Conservation (phyloP, 345 rosid species). For the Stellera chamaejasme region DNA sequence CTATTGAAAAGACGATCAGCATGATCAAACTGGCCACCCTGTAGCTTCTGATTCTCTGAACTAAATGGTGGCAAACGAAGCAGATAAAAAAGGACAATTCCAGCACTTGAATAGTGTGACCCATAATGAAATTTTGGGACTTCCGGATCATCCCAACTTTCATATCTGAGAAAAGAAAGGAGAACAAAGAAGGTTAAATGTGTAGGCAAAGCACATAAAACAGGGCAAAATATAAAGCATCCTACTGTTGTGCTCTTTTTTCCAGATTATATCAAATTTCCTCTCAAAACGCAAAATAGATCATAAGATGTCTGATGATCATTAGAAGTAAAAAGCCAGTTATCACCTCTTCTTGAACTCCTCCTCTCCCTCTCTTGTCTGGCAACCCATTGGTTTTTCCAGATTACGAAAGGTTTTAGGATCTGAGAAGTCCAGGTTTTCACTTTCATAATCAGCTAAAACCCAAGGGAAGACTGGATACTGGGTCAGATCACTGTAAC, state of each 20-base stretch:
- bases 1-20: conserved; percentile 93
- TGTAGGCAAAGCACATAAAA: no score
- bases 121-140: conserved; percentile 96
- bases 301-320: no score
- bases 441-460: conserved; percentile 84
- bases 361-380: conserved; percentile 83
- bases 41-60: conserved; percentile 88
- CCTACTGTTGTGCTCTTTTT: not conserved
- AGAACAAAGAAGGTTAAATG: not conserved
- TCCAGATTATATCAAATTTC: no score
- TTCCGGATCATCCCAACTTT: conserved; percentile 97
- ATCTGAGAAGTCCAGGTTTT: conserved; percentile 63
- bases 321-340: not conserved
- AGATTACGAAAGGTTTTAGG: conserved; percentile 77
- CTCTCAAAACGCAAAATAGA: no score
- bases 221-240: conserved; percentile 2
- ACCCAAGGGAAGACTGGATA: conserved; percentile 98
- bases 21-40: conserved; percentile 96
- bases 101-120: conserved; percentile 97
- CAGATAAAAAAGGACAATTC: conserved; percentile 89
- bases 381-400: conserved; percentile 97
- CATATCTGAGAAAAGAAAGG: conserved; percentile 43
- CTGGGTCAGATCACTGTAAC: conserved; percentile 94
- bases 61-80: conserved; percentile 91
- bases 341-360: conserved; percentile 87